Conservation (phyloP, 2,329 filamentous ascomycete genomes). For the Fusarium vanettenii region DNA sequence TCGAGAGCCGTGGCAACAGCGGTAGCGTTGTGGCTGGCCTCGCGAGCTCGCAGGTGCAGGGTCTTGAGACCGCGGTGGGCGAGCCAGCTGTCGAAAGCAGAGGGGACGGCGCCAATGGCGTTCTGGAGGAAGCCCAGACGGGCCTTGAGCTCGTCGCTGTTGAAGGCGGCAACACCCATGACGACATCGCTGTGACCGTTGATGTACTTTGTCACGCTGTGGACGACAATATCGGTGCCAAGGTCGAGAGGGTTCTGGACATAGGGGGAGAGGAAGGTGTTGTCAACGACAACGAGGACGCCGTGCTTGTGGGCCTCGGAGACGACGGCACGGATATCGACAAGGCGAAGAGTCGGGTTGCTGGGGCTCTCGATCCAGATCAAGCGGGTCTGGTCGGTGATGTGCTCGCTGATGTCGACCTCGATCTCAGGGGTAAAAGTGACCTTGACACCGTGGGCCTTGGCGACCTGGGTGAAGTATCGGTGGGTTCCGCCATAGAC, state of each 20-base stretch:
- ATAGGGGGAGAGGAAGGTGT: slow-evolving; percentile 97
- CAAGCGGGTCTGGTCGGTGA: slow-evolving; percentile 88
- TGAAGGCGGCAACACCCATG: slow-evolving; percentile 97
- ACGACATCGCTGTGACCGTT: slow-evolving; percentile 97
- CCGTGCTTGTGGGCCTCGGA: slow-evolving; percentile 86
- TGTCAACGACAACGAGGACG: slow-evolving; percentile 97
- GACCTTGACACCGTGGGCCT: slow-evolving; percentile 92
- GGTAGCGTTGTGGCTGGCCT: slow-evolving; percentile 85
- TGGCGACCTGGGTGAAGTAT: slow-evolving; percentile 98
- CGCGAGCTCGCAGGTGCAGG: slow-evolving; percentile 88
- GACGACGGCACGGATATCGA: slow-evolving; percentile 90
- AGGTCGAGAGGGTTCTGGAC: slow-evolving; percentile 96
- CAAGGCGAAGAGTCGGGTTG: slow-evolving; percentile 92
- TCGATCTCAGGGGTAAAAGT: slow-evolving; percentile 96
- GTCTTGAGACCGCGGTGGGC: slow-evolving; percentile 98
- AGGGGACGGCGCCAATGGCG: slow-evolving; percentile 94
- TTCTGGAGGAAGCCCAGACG: slow-evolving; percentile 94
- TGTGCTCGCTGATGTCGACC: slow-evolving; percentile 84
- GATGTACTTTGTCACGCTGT: slow-evolving; percentile 99
- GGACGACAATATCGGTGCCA: slow-evolving; percentile 95
- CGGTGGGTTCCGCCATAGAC: slow-evolving; percentile 98
- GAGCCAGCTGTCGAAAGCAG: slow-evolving; percentile 97
- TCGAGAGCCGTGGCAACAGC: slow-evolving; percentile 82
- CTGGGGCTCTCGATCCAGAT: slow-evolving; percentile 96
- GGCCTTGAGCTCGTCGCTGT: slow-evolving; percentile 81